A percentile compares a stretch with the other conserved stretches of the same genome.
These are phyloP conservation scores for Daphne laureola DNA, from an alignment of 441 rosid species.

Conservation along the genomic window DNA sequence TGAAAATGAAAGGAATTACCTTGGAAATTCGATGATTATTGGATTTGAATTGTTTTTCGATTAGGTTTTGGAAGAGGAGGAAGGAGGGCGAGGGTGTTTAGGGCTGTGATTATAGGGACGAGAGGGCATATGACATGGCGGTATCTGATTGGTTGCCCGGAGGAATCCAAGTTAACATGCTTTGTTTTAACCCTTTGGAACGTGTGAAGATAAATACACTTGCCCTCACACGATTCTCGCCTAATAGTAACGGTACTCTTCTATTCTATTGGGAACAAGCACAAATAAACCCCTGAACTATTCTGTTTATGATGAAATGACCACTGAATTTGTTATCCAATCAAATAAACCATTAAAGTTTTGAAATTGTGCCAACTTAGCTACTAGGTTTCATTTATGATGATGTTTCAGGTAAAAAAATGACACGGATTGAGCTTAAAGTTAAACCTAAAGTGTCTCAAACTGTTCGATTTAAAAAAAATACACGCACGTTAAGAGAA, in stretches of 20 bases:
- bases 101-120: slow-evolving; percentile 45
- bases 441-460: no score
- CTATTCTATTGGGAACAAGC: no score
- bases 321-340: no score
- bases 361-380: no score
- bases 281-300: no score
- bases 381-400: no score
- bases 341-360: no score
- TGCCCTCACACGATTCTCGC: slow-evolving; percentile 26
- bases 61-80: slow-evolving; percentile 17
- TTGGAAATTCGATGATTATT: slow-evolving; percentile 19
- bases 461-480: no score
- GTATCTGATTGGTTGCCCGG: slow-evolving; percentile 17
- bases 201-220: slow-evolving; percentile 27
- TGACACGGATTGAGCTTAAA: no score
- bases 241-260: background rate
- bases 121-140: slow-evolving; percentile 36
- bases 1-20: slow-evolving; percentile 38
- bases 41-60: slow-evolving; percentile 6
- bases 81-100: slow-evolving; percentile 44
- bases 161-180: slow-evolving; percentile 25
- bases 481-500: no score
- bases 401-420: no score
- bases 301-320: no score
- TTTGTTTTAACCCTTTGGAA: slow-evolving; percentile 7